Evolutionary conservation across 768 basidiomycete species (phyloP), one percentile per base, ranked within the genome.

Genomic region (Pisolithus marmoratus): DNA sequence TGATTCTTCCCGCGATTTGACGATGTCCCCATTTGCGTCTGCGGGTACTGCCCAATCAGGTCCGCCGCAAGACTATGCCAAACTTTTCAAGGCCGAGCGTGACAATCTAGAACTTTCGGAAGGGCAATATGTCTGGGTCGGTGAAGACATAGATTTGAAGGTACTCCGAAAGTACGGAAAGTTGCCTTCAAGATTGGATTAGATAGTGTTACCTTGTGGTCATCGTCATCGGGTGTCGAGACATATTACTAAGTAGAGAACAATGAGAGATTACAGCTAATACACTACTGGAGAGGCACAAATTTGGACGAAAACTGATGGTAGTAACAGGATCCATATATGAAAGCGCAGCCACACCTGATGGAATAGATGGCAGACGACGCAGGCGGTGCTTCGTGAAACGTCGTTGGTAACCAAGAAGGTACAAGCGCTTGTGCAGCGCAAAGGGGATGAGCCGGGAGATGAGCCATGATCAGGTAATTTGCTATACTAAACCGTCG

Each of bases 81-180:
- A 98, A 66, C 67, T 97, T 38, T 94, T 94, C 78, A 89, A 90
- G 59, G 83, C 84, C 6, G 96, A 99, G 70, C 77, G 76, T 55
- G 95, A 98, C 68, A 95, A 96, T 68, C 79, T 99, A 19, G 89
- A 92, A 58, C 86, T 98, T 60, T 82, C 94, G 0, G 87, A 93
- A 62, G 91, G 91, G 29, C 66, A 88, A 55, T 94, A 95, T 66
- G 68, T 70, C 20, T 97, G 92, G 92, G 78, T 80, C 24, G 91
- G 90, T 15, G 77, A 84, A 36, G 90, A 86, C 48, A 77, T 94
- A 37, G 94, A 95, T 63, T 75, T 76, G 51, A 77, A 87, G 55
- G 79, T 96, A 22, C 77, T 96, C 40, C 75, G 76, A 60, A 85
- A 82, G 70, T 94, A 89, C 64, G 85, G 86, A 51, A 87, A 83